phyloP scores from a whole-genome alignment of 441 rosid species.

The Erodium texanum region DNA sequence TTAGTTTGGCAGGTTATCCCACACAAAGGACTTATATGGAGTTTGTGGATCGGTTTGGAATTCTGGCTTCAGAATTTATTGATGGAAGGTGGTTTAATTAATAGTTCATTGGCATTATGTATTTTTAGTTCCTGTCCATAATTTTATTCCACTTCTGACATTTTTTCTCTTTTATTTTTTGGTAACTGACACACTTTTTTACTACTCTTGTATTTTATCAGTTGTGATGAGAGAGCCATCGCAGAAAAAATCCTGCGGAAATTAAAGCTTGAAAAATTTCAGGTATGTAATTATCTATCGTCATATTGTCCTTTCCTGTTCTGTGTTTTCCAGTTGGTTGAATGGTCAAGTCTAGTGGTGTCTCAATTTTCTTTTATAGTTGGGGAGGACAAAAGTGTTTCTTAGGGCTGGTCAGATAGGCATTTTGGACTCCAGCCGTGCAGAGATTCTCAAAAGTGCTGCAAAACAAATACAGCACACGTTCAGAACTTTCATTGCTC shows the following conservation, averaged over 20 bases:
- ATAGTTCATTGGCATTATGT: constrained; percentile 12
- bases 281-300: constrained; percentile 38
- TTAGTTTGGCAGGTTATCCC: constrained; percentile 98
- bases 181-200: background rate
- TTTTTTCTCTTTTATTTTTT: background rate
- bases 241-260: constrained; percentile 64
- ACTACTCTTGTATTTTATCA: constrained; percentile 27
- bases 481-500: constrained; percentile 53
- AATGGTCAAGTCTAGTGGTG: constrained; percentile 12
- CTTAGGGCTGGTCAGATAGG: constrained; percentile 99
- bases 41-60: constrained; percentile 94
- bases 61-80: constrained; percentile 60
- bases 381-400: constrained; percentile 89
- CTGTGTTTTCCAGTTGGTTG: constrained; percentile 7
- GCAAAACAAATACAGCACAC: constrained; percentile 67
- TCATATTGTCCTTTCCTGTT: constrained; percentile 8
- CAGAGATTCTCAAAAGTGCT: constrained; percentile 82
- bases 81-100: constrained; percentile 56
- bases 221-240: constrained; percentile 72
- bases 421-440: constrained; percentile 64
- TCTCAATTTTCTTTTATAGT: constrained; percentile 35
- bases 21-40: constrained; percentile 80
- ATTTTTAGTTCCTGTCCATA: background rate
- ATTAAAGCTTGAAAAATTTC: constrained; percentile 76
- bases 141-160: background rate